Evolutionary conservation across 768 basidiomycete species (phyloP).

Genomic region (Psilocybe subaeruginosa): DNA sequence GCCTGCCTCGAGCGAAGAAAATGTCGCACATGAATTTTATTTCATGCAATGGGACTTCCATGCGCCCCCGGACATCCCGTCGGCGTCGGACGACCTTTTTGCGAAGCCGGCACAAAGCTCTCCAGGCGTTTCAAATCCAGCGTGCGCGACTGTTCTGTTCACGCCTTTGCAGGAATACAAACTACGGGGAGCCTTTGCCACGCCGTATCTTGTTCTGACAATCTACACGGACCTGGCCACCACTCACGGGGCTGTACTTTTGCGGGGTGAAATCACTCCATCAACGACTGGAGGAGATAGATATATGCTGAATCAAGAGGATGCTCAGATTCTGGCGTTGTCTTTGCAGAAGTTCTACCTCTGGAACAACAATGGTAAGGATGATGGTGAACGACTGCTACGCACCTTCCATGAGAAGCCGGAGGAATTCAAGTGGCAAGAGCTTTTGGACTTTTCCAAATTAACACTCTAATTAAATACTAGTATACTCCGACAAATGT

Average conservation of each 20-base stretch:
- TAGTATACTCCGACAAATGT: neutral
- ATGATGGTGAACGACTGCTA: slow-evolving; percentile 53
- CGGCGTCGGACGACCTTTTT: slow-evolving; percentile 49
- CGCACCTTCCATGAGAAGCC: slow-evolving; percentile 79
- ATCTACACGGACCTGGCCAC: slow-evolving; percentile 87
- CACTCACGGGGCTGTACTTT: slow-evolving; percentile 80
- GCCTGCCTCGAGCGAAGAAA: slow-evolving; percentile 28
- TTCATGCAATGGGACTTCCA: slow-evolving; percentile 92
- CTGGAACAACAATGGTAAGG: slow-evolving; percentile 45
- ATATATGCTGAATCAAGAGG: slow-evolving; percentile 73
- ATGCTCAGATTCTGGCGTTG: slow-evolving; percentile 83
- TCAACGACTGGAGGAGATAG: slow-evolving; percentile 39
- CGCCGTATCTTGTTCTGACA: slow-evolving; percentile 88
- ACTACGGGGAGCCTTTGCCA: slow-evolving; percentile 78
- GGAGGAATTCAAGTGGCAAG: slow-evolving; percentile 80
- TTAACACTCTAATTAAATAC: slow-evolving; percentile 22
- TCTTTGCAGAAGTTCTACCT: slow-evolving; percentile 87
- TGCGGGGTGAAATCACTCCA: slow-evolving; percentile 91
- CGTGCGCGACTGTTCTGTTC: slow-evolving; percentile 80
- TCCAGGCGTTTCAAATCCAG: slow-evolving; percentile 43
- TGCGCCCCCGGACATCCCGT: slow-evolving; percentile 63
- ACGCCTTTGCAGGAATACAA: slow-evolving; percentile 96
- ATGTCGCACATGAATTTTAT: slow-evolving; percentile 75
- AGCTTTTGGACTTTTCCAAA: slow-evolving; percentile 61
- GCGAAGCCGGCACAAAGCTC: slow-evolving; percentile 30